A percentile compares a stretch with the other conserved stretches of the same genome.
phyloP scores from a whole-genome alignment of 768 basidiomycete species.

The Rhizopogon vesiculosus region DNA sequence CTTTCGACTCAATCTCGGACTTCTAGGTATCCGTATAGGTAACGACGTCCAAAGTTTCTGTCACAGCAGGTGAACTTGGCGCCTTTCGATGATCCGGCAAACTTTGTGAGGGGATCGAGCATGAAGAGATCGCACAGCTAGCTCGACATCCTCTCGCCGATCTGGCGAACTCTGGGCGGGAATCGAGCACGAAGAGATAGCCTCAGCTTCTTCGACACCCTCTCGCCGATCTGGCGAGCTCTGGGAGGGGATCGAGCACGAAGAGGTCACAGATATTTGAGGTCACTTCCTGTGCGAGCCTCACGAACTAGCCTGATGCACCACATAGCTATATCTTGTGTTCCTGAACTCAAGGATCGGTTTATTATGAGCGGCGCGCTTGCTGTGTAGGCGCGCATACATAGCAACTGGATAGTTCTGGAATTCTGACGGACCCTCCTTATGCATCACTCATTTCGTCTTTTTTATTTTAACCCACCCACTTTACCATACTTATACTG shows the following conservation, averaged over 20 bases:
- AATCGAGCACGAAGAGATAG: neutral
- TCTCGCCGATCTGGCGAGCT: neutral
- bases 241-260: neutral
- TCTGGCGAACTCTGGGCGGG: neutral
- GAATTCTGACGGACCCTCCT: neutral
- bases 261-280: neutral
- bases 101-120: neutral
- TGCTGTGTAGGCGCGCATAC: neutral
- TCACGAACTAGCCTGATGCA: neutral
- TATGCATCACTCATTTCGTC: neutral
- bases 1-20: no score
- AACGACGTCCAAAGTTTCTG: no score
- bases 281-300: neutral
- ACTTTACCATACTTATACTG: no score
- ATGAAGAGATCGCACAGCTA: neutral
- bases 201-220: neutral
- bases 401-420: neutral
- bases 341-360: neutral
- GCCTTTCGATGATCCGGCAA: neutral
- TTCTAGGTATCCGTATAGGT: no score
- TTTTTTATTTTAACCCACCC: neutral
- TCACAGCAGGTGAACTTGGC: no score
- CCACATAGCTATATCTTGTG: neutral
- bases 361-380: neutral
- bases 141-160: neutral